Conservation (phyloP, 306 rosid species). For the Lotus japonicus region DNA sequence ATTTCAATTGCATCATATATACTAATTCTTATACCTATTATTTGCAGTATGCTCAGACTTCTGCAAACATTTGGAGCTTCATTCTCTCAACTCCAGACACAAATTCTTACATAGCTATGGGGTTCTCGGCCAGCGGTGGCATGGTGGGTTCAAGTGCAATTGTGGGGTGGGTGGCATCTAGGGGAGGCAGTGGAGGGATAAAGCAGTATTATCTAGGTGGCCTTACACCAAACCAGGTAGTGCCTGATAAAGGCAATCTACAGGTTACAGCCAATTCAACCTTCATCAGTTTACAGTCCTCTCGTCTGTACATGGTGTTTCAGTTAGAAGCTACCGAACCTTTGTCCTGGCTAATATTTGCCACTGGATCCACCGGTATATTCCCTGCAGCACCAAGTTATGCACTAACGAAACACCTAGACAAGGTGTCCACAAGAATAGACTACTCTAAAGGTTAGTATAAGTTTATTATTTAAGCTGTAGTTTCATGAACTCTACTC, state of each 20-base stretch:
- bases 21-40: neutral
- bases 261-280: constrained; percentile 35
- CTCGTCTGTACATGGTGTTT: constrained; percentile 46
- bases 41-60: constrained; percentile 44
- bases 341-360: constrained; percentile 32
- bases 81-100: constrained; percentile 60
- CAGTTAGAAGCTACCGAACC: constrained; percentile 42
- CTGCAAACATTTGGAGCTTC: constrained; percentile 58
- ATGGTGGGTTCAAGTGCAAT: constrained; percentile 78
- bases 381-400: constrained; percentile 50
- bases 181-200: constrained; percentile 31
- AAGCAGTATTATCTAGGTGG: constrained; percentile 64
- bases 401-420: constrained; percentile 40
- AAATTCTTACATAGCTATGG: constrained; percentile 61
- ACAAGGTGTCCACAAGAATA: constrained; percentile 44
- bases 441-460: constrained; percentile 52
- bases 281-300: constrained; percentile 36
- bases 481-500: neutral
- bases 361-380: constrained; percentile 49
- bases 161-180: constrained; percentile 65
- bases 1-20: neutral
- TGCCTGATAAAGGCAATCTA: constrained; percentile 50
- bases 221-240: constrained; percentile 38
- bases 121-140: constrained; percentile 50
- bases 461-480: neutral